Evolutionary conservation across 257 asterid genomes (phyloP).

Genomic region (Prunella vulgaris): DNA sequence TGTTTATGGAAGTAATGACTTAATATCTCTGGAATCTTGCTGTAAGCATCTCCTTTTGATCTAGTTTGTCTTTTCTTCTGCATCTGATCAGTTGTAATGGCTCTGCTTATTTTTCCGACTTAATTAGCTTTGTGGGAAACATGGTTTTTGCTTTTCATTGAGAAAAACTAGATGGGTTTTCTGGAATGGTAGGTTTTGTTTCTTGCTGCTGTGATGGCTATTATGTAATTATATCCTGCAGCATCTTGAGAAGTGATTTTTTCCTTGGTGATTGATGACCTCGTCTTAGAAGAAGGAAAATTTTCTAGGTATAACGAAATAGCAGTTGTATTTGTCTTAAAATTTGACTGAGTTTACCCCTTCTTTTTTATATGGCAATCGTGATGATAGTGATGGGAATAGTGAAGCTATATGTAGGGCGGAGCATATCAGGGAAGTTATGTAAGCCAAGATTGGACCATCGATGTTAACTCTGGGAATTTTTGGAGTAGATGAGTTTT

Average conservation of each 20-base stretch:
- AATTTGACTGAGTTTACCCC: neutral
- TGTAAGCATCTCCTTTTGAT: slow-evolving; percentile 34
- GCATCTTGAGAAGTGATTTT: slow-evolving; percentile 6
- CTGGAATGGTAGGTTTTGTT: neutral
- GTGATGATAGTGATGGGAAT: neutral
- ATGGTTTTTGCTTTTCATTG: neutral
- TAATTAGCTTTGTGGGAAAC: neutral
- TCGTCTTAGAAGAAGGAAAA: neutral
- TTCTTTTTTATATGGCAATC: neutral
- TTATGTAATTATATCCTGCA: neutral
- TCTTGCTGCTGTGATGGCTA: neutral
- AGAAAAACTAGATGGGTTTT: slow-evolving; percentile 10
- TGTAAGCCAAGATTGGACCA: slow-evolving; percentile 4
- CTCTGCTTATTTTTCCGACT: neutral
- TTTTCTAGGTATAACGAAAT: slow-evolving; percentile 5
- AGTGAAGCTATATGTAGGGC: neutral
- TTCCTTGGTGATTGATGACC: slow-evolving; percentile 5
- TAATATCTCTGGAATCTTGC: slow-evolving; percentile 16
- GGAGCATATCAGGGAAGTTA: neutral
- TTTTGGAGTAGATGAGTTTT: neutral
- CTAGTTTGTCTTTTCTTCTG: slow-evolving; percentile 12
- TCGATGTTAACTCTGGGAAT: neutral
- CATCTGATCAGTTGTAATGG: slow-evolving; percentile 19
- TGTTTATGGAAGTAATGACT: slow-evolving; percentile 26
- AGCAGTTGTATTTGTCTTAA: neutral